These are phyloP conservation scores for Melastoma malabathricum DNA, from an alignment of 345 rosid species.

Conservation along the genomic window DNA sequence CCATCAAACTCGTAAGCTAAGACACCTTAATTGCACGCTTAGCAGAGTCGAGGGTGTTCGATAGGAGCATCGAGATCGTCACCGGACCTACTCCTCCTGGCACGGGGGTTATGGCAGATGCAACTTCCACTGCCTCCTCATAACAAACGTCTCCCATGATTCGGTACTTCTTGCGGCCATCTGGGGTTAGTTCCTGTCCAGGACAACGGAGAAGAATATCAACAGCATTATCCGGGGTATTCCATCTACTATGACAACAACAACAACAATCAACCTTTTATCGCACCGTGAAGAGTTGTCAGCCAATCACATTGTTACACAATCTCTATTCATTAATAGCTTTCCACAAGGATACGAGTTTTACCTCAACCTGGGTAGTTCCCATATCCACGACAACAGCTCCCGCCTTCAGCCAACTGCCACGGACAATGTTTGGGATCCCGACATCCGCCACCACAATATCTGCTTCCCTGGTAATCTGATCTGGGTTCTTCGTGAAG, in stretches of 20 bases:
- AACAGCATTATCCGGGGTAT: no score
- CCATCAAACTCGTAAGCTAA: background rate
- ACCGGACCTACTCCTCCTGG: constrained; percentile 20
- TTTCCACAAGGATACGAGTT: background rate
- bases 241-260: background rate
- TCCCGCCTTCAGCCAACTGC: constrained; percentile 24
- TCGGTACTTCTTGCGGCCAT: background rate
- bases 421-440: constrained; percentile 15
- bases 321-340: background rate
- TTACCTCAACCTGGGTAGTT: constrained; percentile 17
- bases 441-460: constrained; percentile 20
- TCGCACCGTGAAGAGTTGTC: no score
- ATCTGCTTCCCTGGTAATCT: constrained; percentile 15
- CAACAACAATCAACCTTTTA: background rate
- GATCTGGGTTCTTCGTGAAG: constrained; percentile 15
- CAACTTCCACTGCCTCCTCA: constrained; percentile 16
- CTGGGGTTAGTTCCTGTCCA: background rate
- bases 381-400: constrained; percentile 24
- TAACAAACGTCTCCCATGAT: constrained; percentile 18
- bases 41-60: constrained; percentile 20
- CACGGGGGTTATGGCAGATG: constrained; percentile 18
- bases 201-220: background rate
- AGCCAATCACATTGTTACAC: no score
- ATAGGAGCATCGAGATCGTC: constrained; percentile 19
- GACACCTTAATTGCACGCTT: constrained; percentile 8